Evolutionary conservation across 164 flowering plant species (phyloP).

Genomic region (Magnolia officinalis): DNA sequence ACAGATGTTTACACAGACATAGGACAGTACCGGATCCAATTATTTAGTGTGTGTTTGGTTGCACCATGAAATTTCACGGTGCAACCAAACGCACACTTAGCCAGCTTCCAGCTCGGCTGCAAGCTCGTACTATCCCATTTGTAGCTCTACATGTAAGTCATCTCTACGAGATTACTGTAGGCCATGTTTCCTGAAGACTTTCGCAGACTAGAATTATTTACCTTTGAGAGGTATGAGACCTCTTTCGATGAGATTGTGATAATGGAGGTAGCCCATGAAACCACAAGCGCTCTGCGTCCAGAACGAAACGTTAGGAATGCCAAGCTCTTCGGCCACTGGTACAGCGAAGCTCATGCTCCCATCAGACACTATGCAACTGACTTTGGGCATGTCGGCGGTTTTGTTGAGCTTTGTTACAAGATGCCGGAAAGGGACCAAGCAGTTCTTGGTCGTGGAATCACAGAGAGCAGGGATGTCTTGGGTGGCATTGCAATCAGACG

Average conservation of each 20-base stretch:
- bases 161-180: no score
- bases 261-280: conserved; percentile 35
- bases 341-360: conserved; percentile 32
- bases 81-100: no score
- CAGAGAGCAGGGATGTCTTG: conserved; percentile 46
- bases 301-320: conserved; percentile 35
- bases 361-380: conserved; percentile 44
- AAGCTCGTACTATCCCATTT: no score
- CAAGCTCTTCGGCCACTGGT: conserved; percentile 29
- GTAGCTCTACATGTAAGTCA: no score
- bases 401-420: conserved; percentile 29
- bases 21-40: no score
- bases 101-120: no score
- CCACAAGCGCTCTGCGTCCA: conserved; percentile 59
- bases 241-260: conserved; percentile 19
- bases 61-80: no score
- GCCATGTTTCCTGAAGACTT: no score
- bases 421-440: conserved; percentile 28
- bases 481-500: conserved; percentile 30
- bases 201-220: not conserved
- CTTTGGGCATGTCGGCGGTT: conserved; percentile 23
- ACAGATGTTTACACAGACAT: no score
- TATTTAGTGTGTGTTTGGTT: no score
- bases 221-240: conserved; percentile 51
- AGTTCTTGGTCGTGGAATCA: conserved; percentile 18